A percentile compares a stretch with the other conserved stretches of the same genome.
phyloP scores from a whole-genome alignment of 257 asterid species.

The Salvia splendens region DNA sequence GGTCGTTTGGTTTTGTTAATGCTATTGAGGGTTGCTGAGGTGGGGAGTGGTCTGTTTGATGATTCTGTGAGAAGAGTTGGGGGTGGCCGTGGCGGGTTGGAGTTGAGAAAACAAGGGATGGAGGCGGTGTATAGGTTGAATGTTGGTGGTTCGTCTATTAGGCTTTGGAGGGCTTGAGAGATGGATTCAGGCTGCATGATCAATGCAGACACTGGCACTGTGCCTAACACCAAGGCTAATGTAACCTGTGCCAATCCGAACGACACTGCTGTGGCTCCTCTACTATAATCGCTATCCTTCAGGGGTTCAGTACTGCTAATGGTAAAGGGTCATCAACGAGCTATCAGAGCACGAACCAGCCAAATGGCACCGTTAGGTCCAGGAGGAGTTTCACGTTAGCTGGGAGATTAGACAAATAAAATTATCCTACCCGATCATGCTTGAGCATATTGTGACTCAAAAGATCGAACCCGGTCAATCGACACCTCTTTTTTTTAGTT shows the following conservation, averaged over 20 bases:
- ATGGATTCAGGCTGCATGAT: constrained; percentile 72
- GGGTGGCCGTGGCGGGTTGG: constrained; percentile 50
- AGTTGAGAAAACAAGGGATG: constrained; percentile 56
- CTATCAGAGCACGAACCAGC: constrained; percentile 37
- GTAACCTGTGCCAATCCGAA: constrained; percentile 70
- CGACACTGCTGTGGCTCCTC: constrained; percentile 70
- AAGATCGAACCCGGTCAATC: too few species aligned
- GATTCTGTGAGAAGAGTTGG: constrained; percentile 65
- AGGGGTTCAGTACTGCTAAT: constrained; percentile 44
- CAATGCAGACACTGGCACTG: constrained; percentile 68
- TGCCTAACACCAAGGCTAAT: constrained; percentile 51
- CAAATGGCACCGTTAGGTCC: constrained; percentile 44
- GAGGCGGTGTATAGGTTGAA: constrained; percentile 85
- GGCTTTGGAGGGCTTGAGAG: constrained; percentile 74
- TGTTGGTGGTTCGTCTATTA: constrained; percentile 63
- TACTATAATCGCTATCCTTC: constrained; percentile 36
- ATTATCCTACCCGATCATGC: too few species aligned
- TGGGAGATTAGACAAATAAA: constrained; percentile 40
- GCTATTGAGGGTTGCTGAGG: constrained; percentile 70
- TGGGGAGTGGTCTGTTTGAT: constrained; percentile 46
- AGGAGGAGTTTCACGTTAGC: constrained; percentile 73
- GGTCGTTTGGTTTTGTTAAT: constrained; percentile 84
- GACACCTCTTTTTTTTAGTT: too few species aligned
- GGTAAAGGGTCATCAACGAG: constrained; percentile 44
- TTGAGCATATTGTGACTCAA: too few species aligned